phyloP scores from a whole-genome alignment of 106 monocot species.

The Agapanthus africanus region DNA sequence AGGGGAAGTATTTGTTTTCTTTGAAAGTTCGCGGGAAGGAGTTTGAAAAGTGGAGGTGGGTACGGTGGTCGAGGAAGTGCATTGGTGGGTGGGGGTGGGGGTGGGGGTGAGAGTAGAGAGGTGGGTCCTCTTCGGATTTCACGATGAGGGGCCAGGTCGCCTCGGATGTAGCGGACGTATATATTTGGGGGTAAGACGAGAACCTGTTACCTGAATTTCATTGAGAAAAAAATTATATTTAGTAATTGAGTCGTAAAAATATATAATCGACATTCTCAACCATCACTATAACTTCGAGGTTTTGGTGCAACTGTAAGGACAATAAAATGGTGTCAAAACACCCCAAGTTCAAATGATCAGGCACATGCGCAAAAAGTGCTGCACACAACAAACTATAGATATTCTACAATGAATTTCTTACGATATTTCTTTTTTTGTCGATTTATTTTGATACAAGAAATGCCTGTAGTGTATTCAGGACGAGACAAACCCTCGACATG shows the following conservation, averaged over 20 bases:
- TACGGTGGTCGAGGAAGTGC: slow-evolving; percentile 23
- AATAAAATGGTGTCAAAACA: neutral
- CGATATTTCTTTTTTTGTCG: too few species aligned
- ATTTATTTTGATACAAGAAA: neutral
- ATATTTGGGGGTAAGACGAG: slow-evolving; percentile 24
- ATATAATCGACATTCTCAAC: neutral
- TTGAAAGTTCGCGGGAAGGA: slow-evolving; percentile 31
- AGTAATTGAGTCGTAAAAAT: neutral
- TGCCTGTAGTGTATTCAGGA: neutral
- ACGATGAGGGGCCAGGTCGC: slow-evolving; percentile 20
- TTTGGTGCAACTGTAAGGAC: neutral
- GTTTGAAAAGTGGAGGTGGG: slow-evolving; percentile 19
- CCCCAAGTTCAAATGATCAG: neutral
- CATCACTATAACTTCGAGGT: neutral
- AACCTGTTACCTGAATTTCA: slow-evolving; percentile 16
- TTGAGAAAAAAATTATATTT: neutral
- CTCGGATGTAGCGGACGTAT: slow-evolving; percentile 22
- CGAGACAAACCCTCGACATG: too few species aligned
- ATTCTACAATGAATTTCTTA: too few species aligned
- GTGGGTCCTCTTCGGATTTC: slow-evolving; percentile 41
- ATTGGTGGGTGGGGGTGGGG: too few species aligned
- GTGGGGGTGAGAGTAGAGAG: slow-evolving; percentile 23
- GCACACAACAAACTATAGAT: neutral
- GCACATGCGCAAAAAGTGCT: neutral
- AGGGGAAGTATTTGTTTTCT: slow-evolving; percentile 44